Evolutionary conservation across 495 filamentous ascomycete genomes (phyloP).

Genomic region (Penicillium simplicissimum): DNA sequence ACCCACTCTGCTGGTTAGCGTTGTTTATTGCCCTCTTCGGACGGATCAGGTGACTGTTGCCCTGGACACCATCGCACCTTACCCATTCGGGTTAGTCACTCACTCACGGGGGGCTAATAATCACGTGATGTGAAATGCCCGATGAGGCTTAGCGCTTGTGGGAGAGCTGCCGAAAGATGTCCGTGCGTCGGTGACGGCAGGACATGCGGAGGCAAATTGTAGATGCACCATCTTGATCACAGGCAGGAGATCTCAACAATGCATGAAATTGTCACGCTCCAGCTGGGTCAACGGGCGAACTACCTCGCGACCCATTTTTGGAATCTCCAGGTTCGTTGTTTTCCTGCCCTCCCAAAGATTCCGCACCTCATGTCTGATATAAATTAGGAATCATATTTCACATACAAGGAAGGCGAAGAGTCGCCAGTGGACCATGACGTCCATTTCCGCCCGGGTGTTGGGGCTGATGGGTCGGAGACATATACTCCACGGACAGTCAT

Average conservation of each 20-base stretch:
- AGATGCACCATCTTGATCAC: background rate
- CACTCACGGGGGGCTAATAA: constrained; percentile 9
- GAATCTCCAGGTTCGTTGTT: constrained; percentile 75
- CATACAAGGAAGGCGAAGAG: constrained; percentile 67
- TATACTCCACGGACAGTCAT: constrained; percentile 89
- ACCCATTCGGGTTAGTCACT: constrained; percentile 4
- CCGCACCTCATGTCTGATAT: constrained; percentile 20
- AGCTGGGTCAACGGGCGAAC: constrained; percentile 90
- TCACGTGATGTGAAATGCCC: constrained; percentile 19
- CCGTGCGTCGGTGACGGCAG: background rate
- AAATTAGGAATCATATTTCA: constrained; percentile 89
- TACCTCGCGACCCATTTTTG: constrained; percentile 97
- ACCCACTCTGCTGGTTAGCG: constrained; percentile 27
- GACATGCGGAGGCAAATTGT: constrained; percentile 1
- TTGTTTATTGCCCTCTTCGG: constrained; percentile 39
- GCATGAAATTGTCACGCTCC: constrained; percentile 95
- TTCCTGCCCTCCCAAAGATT: constrained; percentile 1
- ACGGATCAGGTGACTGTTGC: constrained; percentile 42
- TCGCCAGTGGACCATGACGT: constrained; percentile 87
- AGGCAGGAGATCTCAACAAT: constrained; percentile 47
- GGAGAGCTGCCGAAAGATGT: background rate
- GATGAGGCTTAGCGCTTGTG: constrained; percentile 21
- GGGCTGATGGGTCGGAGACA: constrained; percentile 77
- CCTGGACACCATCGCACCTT: constrained; percentile 29
- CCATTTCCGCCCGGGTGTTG: constrained; percentile 86